phyloP scores from a whole-genome alignment of 2,329 filamentous ascomycete genomes.

The Fusarium musae region DNA sequence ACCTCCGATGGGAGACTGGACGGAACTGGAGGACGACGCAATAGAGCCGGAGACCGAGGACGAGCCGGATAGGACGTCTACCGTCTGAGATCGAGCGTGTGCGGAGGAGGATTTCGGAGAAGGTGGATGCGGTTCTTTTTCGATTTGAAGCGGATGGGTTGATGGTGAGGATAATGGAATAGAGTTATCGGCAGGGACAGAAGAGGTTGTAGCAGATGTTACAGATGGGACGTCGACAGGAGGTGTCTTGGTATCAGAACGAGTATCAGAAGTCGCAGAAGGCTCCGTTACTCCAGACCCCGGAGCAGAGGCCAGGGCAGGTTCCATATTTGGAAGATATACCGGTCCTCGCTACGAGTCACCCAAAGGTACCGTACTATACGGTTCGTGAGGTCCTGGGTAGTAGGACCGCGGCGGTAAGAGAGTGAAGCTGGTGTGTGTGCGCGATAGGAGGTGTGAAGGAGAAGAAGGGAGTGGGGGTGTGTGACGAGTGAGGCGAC shows the following conservation, averaged over 20 bases:
- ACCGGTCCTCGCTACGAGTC: conserved; percentile 32
- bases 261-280: conserved; percentile 42
- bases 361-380: conserved; percentile 25
- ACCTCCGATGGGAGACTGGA: conserved; percentile 37
- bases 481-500: conserved; percentile 18
- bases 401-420: conserved; percentile 21
- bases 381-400: conserved; percentile 28
- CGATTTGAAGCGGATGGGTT: conserved; percentile 27
- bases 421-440: conserved; percentile 29
- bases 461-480: conserved; percentile 24
- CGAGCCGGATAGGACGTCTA: conserved; percentile 37
- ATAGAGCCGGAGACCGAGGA: conserved; percentile 32
- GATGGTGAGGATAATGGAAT: conserved; percentile 35
- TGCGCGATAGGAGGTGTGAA: conserved; percentile 16
- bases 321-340: conserved; percentile 44
- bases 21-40: conserved; percentile 19
- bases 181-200: conserved; percentile 33
- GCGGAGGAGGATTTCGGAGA: conserved; percentile 29
- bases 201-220: conserved; percentile 28
- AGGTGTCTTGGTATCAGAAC: conserved; percentile 40
- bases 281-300: conserved; percentile 38
- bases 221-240: conserved; percentile 27
- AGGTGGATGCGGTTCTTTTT: conserved; percentile 16
- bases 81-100: conserved; percentile 43
- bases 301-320: conserved; percentile 36